A percentile compares a stretch with the other conserved stretches of the same genome.
Evolutionary conservation across 2,329 filamentous ascomycete genomes (phyloP).

Genomic region (Sclerotinia spermophila): DNA sequence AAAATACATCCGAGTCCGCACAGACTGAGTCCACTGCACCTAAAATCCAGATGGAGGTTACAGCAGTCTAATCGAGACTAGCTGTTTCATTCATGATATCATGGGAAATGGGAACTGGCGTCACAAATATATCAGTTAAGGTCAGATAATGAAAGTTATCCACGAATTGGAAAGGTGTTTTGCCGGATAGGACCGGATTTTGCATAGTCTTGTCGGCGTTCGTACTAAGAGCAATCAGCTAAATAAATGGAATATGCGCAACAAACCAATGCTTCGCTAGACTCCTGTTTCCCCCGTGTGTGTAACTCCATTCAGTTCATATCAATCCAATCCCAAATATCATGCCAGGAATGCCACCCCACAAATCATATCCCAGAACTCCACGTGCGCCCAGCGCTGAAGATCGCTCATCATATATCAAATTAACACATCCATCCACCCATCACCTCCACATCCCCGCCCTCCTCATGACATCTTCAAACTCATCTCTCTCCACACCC

Average conservation of each 20-base stretch:
- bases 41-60: conserved; percentile 23
- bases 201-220: conserved; percentile 25
- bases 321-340: not conserved
- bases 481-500: conserved; percentile 70
- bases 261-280: conserved; percentile 5
- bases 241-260: conserved; percentile 15
- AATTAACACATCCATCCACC: not conserved
- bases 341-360: conserved; percentile 4
- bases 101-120: conserved; percentile 1
- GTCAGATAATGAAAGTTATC: conserved; percentile 15
- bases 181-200: conserved; percentile 19
- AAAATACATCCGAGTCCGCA: conserved; percentile 22
- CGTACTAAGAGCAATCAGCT: conserved; percentile 8
- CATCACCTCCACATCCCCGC: conserved; percentile 34
- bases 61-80: conserved; percentile 20
- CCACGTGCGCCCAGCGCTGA: not conserved
- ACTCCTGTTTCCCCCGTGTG: not conserved
- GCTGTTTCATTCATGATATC: conserved; percentile 15
- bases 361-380: not conserved
- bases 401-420: not conserved
- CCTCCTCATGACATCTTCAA: conserved; percentile 35
- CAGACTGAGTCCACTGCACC: conserved; percentile 24
- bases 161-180: conserved; percentile 13
- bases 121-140: conserved; percentile 2
- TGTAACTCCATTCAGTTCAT: not conserved